A percentile compares a stretch with the other conserved stretches of the same genome.
Evolutionary conservation across 768 basidiomycete genomes (phyloP).

Genomic region (Termitomyces sp.): DNA sequence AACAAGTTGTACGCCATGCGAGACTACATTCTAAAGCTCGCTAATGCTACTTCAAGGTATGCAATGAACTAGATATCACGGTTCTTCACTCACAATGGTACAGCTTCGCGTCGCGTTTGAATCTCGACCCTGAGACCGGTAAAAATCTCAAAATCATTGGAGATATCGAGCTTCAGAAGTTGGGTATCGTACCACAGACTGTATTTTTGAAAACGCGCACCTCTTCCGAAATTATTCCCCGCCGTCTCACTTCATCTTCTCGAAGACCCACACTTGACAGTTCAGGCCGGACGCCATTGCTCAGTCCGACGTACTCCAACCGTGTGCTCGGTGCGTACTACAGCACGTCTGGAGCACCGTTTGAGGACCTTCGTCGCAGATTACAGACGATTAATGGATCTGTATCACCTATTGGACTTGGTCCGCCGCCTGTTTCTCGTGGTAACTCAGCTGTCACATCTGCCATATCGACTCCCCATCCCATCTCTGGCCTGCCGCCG

Average conservation of each 20-base stretch:
- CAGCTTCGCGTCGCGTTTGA: constrained; percentile 66
- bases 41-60: constrained; percentile 73
- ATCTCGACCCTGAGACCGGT: constrained; percentile 56
- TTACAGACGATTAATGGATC: constrained; percentile 75
- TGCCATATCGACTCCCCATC: constrained; percentile 20
- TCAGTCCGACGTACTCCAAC: constrained; percentile 44
- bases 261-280: constrained; percentile 33
- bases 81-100: not conserved
- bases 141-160: constrained; percentile 57
- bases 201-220: constrained; percentile 71
- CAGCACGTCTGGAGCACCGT: constrained; percentile 44
- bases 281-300: constrained; percentile 32
- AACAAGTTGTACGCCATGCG: constrained; percentile 82
- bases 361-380: constrained; percentile 74
- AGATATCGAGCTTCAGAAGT: constrained; percentile 76
- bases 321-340: constrained; percentile 45
- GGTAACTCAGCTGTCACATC: constrained; percentile 33
- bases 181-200: constrained; percentile 87
- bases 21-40: constrained; percentile 83
- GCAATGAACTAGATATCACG: constrained; percentile 4
- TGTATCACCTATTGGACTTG: constrained; percentile 50
- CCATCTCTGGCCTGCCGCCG: constrained; percentile 19
- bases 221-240: constrained; percentile 29
- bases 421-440: constrained; percentile 32
- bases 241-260: constrained; percentile 29